Percentiles rank a stretch among this genome's conserved stretches.
Evolutionary conservation across 2,329 filamentous ascomycete species (phyloP).

Genomic region (Talaromyces sp.): DNA sequence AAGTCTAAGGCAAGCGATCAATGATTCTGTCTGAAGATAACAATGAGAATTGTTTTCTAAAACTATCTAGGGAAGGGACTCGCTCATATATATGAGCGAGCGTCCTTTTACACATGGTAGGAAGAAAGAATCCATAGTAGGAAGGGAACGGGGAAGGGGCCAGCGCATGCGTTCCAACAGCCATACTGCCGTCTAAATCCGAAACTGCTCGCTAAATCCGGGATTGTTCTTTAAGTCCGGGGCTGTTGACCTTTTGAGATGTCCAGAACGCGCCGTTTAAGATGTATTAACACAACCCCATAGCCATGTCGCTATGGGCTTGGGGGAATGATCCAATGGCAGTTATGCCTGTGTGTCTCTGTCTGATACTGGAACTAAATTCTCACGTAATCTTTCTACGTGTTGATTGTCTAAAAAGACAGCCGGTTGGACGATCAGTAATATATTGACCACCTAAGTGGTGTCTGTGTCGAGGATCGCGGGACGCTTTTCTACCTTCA

Average conservation of each 20-base stretch:
- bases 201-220: background rate
- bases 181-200: background rate
- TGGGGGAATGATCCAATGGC: background rate
- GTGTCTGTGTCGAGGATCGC: no score
- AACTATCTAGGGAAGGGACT: no score
- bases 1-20: no score
- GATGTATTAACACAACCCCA: background rate
- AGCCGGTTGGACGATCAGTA: background rate
- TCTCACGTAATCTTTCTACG: background rate
- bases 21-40: no score
- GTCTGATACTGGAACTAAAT: background rate
- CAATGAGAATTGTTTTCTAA: no score
- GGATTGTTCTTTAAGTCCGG: background rate
- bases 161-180: background rate
- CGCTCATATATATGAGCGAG: no score
- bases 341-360: background rate
- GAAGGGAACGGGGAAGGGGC: no score
- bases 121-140: no score
- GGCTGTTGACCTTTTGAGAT: no score
- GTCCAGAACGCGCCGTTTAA: background rate
- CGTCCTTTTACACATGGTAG: no score
- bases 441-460: background rate
- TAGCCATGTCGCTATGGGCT: background rate
- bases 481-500: no score
- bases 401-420: background rate